A percentile compares a stretch with the other conserved stretches of the same genome.
Evolutionary conservation across 2,329 filamentous ascomycete genomes (phyloP).

Genomic region (Fusarium albidum): DNA sequence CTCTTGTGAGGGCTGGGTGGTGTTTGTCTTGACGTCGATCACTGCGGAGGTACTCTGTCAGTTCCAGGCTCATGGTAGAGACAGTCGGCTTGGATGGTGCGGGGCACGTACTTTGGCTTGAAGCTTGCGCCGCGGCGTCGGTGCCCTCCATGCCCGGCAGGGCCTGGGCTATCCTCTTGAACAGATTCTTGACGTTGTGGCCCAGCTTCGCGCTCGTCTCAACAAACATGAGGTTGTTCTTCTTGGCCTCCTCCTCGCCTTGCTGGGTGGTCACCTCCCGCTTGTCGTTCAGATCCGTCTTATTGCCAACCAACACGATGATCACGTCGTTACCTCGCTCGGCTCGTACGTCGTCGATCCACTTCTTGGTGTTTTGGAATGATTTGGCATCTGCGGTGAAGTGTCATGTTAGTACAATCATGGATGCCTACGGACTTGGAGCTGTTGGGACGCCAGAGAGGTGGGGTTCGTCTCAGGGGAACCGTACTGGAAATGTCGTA

Average conservation of each 20-base stretch:
- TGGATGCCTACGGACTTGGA: conserved; percentile 16
- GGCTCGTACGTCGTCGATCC: conserved; percentile 97
- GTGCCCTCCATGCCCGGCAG: conserved; percentile 97
- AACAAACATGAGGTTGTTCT: conserved; percentile 98
- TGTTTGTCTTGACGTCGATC: conserved; percentile 92
- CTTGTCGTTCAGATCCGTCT: conserved; percentile 99
- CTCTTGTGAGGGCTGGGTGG: conserved; percentile 73
- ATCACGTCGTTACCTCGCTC: conserved; percentile 99
- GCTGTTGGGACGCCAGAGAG: conserved; percentile 13
- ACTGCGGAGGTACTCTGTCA: conserved; percentile 58
- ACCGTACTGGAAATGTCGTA: conserved; percentile 91
- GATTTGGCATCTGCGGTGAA: conserved; percentile 78
- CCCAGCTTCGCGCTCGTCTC: conserved; percentile 98
- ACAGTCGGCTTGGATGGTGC: background rate
- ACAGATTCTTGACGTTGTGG: conserved; percentile 97
- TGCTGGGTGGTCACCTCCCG: conserved; percentile 95
- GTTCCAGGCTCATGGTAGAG: background rate
- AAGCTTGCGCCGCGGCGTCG: conserved; percentile 76
- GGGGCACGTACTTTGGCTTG: conserved; percentile 75
- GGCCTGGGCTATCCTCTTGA: conserved; percentile 97
- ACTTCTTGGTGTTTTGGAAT: conserved; percentile 98
- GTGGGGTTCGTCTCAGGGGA: conserved; percentile 33
- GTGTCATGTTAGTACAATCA: conserved; percentile 30
- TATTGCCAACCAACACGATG: conserved; percentile 98
- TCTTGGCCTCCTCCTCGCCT: conserved; percentile 97